Conservation (phyloP, 2,329 filamentous ascomycete species). For the Mycocentrospora acerina region DNA sequence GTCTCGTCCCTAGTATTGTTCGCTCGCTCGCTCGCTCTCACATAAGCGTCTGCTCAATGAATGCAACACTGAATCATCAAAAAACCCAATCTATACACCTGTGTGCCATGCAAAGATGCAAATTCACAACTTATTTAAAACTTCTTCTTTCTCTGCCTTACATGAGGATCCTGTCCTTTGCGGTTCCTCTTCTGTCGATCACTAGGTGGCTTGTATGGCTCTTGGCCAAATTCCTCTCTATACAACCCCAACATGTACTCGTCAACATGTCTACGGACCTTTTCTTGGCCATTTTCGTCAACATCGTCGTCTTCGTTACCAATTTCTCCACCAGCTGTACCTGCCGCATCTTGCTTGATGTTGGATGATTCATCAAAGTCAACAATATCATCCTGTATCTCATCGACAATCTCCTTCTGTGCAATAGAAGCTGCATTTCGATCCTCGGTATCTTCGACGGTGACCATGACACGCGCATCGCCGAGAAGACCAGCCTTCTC, state of each 20-base stretch:
- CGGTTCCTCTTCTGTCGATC: constrained; percentile 34
- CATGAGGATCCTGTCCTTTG: constrained; percentile 36
- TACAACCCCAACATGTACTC: constrained; percentile 38
- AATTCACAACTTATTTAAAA: constrained; percentile 19
- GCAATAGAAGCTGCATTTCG: constrained; percentile 83
- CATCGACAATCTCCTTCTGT: constrained; percentile 78
- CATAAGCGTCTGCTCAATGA: too few species aligned
- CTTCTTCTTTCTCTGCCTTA: constrained; percentile 30
- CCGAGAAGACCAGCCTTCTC: constrained; percentile 60
- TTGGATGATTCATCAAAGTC: constrained; percentile 42
- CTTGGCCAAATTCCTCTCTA: constrained; percentile 35
- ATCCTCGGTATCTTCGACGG: constrained; percentile 91
- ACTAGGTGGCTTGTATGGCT: constrained; percentile 34
- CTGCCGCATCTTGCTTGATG: too few species aligned
- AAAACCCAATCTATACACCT: too few species aligned
- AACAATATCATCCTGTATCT: constrained; percentile 47
- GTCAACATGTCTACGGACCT: constrained; percentile 32
- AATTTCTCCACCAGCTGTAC: too few species aligned
- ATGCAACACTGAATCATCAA: too few species aligned
- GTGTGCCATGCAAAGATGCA: too few species aligned
- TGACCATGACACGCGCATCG: constrained; percentile 71
- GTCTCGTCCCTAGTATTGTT: too few species aligned
- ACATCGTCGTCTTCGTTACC: constrained; percentile 19
- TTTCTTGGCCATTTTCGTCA: constrained; percentile 18
- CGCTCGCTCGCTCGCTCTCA: too few species aligned